Base-by-base conservation (phyloP, 257 asterid genomes). In the Salvia rosmarinus region DNA sequence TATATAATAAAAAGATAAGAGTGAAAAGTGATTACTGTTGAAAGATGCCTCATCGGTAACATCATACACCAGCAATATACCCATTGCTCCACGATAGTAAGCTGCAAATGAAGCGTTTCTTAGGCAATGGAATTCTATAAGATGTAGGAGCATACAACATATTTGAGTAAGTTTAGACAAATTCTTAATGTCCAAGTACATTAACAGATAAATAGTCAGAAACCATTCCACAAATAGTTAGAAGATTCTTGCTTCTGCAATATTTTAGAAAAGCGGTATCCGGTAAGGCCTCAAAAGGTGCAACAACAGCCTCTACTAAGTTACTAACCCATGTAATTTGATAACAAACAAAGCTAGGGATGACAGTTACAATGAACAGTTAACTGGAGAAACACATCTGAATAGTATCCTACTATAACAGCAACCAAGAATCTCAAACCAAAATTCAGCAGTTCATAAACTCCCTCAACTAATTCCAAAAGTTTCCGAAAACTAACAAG, bases 61-160 rank as follows among this genome's bases (percentile, higher is more conserved):
- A 74, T 90, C 96, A 64, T 88, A 90, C 70, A 90, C 97, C 73
- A 88, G 85, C 77, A 90, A 76, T 66, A 90, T 90, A 37, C 96
- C 97, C 92, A 88, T 87, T 71, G 97, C 97, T 80, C 96, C 96
- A 47, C 97, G 91, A 68, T 90, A 88, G 81, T 90, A 90, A 64
- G 97, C 97, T 85, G 91, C 80, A 74, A 40, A 82, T 62, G 6
- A 63, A 74, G 28, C 12, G 40, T 35, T 64, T 60, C 21, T 68
- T 34, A 64, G 64, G 60, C 6, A 47, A 66, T 21, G 44, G 39
- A 17, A n/a, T 65, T 44, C 25, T 65, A 57, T 13, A 35, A 50
- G 21, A 67, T 34, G 37, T 51, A 25, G 16, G 37, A 42, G 17
- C 57, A n/a, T 28, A 52, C 23, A 39, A 8, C 25, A 55, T 54